These are phyloP conservation scores for Primulina tabacum DNA, from an alignment of 257 asterid species.

Conservation along the genomic window DNA sequence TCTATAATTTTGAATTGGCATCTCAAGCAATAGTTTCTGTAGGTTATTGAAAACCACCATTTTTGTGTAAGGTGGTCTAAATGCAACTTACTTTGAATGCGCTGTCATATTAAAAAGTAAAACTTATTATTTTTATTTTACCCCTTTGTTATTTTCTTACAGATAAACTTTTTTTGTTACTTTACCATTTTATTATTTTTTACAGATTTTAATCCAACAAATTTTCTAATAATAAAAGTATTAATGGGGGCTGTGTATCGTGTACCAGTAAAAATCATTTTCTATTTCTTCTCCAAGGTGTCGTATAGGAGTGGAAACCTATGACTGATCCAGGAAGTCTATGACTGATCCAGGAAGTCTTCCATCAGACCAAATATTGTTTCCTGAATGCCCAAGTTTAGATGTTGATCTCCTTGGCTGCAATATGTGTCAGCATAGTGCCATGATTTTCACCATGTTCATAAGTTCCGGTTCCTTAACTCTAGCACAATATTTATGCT, in stretches of 20 bases:
- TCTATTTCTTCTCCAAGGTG: not conserved
- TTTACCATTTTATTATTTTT: too few species aligned
- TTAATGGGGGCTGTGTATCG: not conserved
- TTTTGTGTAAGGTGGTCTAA: not conserved
- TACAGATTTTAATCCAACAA: too few species aligned
- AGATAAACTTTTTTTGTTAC: too few species aligned
- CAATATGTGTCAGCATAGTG: not conserved
- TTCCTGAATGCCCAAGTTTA: constrained; percentile 5
- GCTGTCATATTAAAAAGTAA: not conserved
- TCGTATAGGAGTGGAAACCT: constrained; percentile 1
- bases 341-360: not conserved
- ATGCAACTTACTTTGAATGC: not conserved
- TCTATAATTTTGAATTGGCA: constrained; percentile 13
- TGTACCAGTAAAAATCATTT: not conserved
- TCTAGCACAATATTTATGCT: not conserved
- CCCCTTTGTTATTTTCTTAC: not conserved
- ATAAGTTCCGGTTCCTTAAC: not conserved
- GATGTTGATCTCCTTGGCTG: constrained; percentile 13
- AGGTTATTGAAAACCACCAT: constrained; percentile 4
- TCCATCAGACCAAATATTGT: not conserved
- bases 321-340: too few species aligned
- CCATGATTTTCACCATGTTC: not conserved
- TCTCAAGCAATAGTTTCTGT: constrained; percentile 17
- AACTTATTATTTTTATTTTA: not conserved
- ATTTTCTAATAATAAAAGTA: not conserved